These are phyloP conservation scores for Phialophora verrucosa DNA, from an alignment of 2,329 filamentous ascomycete species.

Conservation along the genomic window DNA sequence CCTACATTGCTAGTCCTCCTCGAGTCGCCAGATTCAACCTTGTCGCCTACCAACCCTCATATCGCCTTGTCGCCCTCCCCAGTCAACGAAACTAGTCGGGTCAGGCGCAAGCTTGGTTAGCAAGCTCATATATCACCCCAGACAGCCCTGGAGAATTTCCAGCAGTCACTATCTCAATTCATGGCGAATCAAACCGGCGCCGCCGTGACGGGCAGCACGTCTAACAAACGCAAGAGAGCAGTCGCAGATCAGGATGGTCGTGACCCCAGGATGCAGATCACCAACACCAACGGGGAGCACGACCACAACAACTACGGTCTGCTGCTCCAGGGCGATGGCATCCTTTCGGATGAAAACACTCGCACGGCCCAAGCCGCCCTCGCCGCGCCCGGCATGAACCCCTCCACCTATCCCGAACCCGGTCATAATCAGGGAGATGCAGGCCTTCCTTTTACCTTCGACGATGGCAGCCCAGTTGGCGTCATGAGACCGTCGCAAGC, in stretches of 20 bases:
- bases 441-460: conserved; percentile 26
- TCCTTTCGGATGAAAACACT: conserved; percentile 50
- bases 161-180: background rate
- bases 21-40: conserved; percentile 23
- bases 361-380: conserved; percentile 56
- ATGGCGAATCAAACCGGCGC: conserved; percentile 24
- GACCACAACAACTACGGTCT: conserved; percentile 52
- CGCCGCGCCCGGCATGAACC: conserved; percentile 49
- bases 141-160: background rate
- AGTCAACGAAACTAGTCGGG: background rate
- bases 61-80: conserved; percentile 34
- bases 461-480: conserved; percentile 34
- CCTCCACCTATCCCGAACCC: conserved; percentile 53
- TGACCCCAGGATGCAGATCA: conserved; percentile 32
- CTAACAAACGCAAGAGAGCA: conserved; percentile 40
- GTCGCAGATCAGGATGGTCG: conserved; percentile 34
- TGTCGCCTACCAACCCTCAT: conserved; percentile 33
- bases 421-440: conserved; percentile 46
- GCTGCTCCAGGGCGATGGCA: conserved; percentile 56
- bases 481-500: conserved; percentile 39
- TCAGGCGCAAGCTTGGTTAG: conserved; percentile 25
- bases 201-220: conserved; percentile 14
- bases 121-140: conserved; percentile 2
- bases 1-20: conserved; percentile 12
- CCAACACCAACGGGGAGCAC: conserved; percentile 39